These are phyloP conservation scores for Macaranga tanarius DNA, from an alignment of 441 rosid species.

Conservation along the genomic window DNA sequence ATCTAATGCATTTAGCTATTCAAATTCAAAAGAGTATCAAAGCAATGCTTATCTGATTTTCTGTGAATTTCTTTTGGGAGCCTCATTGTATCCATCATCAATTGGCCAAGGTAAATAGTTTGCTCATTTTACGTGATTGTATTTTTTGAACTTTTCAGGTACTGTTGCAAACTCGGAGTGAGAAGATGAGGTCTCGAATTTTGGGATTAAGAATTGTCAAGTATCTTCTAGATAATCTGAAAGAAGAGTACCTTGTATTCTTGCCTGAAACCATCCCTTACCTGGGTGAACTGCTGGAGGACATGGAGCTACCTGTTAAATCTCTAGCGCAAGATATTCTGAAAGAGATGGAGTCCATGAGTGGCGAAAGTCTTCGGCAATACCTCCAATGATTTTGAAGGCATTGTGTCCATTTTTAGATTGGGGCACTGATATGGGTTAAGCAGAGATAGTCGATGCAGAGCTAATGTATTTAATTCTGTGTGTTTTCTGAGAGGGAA, in stretches of 20 bases:
- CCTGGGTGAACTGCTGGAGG: slow-evolving; percentile 93
- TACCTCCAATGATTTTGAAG: slow-evolving; percentile 47
- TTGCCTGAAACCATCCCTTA: slow-evolving; percentile 87
- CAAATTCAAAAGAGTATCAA: neutral
- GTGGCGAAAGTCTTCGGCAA: slow-evolving; percentile 79
- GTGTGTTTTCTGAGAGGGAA: neutral
- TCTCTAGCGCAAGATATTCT: slow-evolving; percentile 81
- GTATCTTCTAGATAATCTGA: slow-evolving; percentile 72
- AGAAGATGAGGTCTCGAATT: slow-evolving; percentile 64
- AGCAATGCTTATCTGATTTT: neutral
- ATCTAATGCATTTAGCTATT: neutral
- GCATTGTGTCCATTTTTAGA: neutral
- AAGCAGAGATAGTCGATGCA: neutral
- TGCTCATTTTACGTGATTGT: neutral
- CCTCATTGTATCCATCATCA: neutral
- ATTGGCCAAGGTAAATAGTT: neutral
- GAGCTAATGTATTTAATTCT: neutral
- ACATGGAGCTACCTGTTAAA: slow-evolving; percentile 75
- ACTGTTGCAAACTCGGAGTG: slow-evolving; percentile 89
- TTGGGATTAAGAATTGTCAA: slow-evolving; percentile 76
- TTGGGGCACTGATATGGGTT: neutral
- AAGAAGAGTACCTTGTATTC: slow-evolving; percentile 84
- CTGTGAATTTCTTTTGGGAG: neutral
- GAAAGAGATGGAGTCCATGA: slow-evolving; percentile 86
- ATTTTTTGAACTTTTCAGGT: slow-evolving; percentile 44